phyloP scores from a whole-genome alignment of 495 filamentous ascomycete genomes.

The Podospora sp. region DNA sequence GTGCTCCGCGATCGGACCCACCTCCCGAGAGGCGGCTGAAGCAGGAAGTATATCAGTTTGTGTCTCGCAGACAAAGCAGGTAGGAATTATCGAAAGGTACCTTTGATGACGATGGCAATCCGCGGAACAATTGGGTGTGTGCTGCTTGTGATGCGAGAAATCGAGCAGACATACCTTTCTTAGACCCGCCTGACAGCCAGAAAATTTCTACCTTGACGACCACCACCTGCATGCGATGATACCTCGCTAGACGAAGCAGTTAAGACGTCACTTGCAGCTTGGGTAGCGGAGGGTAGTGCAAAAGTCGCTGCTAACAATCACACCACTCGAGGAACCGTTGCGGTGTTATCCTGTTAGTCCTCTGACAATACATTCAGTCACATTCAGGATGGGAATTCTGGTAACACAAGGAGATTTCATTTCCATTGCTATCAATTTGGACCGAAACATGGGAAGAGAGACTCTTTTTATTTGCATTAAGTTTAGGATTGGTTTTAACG shows the following conservation, averaged over 20 bases:
- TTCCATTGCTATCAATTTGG: too few relatives aligned
- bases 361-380: background rate
- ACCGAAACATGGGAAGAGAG: too few relatives aligned
- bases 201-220: slow-evolving; percentile 14
- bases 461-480: too few relatives aligned
- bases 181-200: slow-evolving; percentile 7
- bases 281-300: background rate
- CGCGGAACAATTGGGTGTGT: background rate
- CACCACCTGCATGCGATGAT: background rate
- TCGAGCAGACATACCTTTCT: background rate
- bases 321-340: background rate
- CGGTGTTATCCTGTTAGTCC: background rate
- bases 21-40: background rate
- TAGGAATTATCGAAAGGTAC: background rate
- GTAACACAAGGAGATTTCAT: too few relatives aligned
- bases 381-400: background rate
- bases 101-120: background rate
- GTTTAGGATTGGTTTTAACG: too few relatives aligned
- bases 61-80: background rate
- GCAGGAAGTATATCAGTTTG: background rate
- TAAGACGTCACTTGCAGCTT: background rate
- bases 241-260: background rate
- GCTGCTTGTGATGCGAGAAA: slow-evolving; percentile 5
- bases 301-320: slow-evolving; percentile 16
- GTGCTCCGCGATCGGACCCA: slow-evolving; percentile 1